Evolutionary conservation across 768 basidiomycete species (phyloP).

Genomic region (Holtermanniella nyarrowii): DNA sequence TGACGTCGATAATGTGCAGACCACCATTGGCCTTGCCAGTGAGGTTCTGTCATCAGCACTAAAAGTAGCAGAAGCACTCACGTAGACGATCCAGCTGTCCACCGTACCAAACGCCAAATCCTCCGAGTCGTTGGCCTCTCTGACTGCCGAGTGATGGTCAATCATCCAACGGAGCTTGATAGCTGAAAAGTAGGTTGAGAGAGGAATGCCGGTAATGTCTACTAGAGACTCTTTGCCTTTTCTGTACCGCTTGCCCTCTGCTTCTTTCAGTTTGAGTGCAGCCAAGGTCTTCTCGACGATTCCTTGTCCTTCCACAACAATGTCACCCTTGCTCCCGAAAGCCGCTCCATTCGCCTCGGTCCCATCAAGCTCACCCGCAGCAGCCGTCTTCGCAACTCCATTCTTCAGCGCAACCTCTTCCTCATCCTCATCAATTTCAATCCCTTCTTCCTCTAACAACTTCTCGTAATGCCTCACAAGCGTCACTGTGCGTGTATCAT

Average conservation of each 20-base stretch:
- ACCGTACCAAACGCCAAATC: slow-evolving; percentile 86
- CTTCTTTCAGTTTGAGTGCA: slow-evolving; percentile 17
- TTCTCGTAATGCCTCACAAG: slow-evolving; percentile 70
- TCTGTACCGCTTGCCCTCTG: slow-evolving; percentile 14
- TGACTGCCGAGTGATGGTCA: slow-evolving; percentile 67
- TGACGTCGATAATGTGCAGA: slow-evolving; percentile 80
- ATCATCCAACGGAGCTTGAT: slow-evolving; percentile 97
- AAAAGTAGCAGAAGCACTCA: slow-evolving; percentile 39
- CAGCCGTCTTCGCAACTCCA: neutral
- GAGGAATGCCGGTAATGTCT: slow-evolving; percentile 74
- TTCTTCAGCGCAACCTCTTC: slow-evolving; percentile 36
- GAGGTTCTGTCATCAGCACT: slow-evolving; percentile 51
- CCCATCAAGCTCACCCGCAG: slow-evolving; percentile 45
- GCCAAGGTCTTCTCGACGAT: slow-evolving; percentile 18
- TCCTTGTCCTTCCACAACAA: slow-evolving; percentile 8
- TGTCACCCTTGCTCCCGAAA: slow-evolving; percentile 27
- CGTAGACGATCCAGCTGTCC: slow-evolving; percentile 92
- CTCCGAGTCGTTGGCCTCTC: slow-evolving; percentile 66
- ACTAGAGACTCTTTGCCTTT: slow-evolving; percentile 35
- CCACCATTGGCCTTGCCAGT: slow-evolving; percentile 62
- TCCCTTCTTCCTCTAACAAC: slow-evolving; percentile 60
- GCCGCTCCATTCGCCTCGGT: slow-evolving; percentile 26
- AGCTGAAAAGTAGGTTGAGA: slow-evolving; percentile 96
- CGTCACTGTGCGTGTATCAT: slow-evolving; percentile 82
- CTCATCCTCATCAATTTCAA: slow-evolving; percentile 62